Base-by-base conservation (phyloP, 805 yeast genomes). In the Spathaspora boniae region DNA sequence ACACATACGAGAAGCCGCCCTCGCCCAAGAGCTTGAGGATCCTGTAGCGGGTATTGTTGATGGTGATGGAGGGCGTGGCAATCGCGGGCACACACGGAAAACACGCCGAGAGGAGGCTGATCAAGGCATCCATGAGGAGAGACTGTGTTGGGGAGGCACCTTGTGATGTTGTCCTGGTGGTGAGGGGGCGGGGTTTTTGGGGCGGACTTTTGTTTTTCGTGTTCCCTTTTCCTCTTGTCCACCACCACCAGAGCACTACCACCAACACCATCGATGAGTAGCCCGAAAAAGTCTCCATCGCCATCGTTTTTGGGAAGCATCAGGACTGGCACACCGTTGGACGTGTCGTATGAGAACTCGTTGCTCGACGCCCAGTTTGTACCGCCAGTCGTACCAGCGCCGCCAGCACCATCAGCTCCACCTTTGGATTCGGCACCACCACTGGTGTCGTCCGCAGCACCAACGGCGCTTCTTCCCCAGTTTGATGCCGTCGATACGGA, bases 1-100 rank as follows among this genome's bases (percentile, higher is more conserved):
- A 89, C 6, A 86, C 95, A 47, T 83, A 87, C 0, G 95, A 81
- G 53, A 83, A 84, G 9, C 93, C 94, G 2, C 95, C 95, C 62
- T 88, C 97, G 7, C 95, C 96, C 5, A 89, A 64, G n/a, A 89
- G 68, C 40, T 77, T 72, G 36, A 78, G 60, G 12, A 89, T 81
- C 47, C 66, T 69, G 62, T 82, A 85, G 31, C 66, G 65, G 24
- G 75, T 68, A 37, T 76, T 75, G 54, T 84, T 83, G 43, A 89
- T 74, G 12, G 66, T 51, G 8, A 88, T 61, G 6, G 70, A 69
- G 1, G 93, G 89, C 11, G 74, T 54, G 29, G 68, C 54, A 20
- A 56, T 36, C 35, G 51, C 55, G 2, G 72, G 71, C 17, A 70
- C 46, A 44, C 79, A 74, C 5, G 78, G 78, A 7, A 69, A 54